Conservation (phyloP, 2,329 filamentous ascomycete species). For the Xylaria multiplex region DNA sequence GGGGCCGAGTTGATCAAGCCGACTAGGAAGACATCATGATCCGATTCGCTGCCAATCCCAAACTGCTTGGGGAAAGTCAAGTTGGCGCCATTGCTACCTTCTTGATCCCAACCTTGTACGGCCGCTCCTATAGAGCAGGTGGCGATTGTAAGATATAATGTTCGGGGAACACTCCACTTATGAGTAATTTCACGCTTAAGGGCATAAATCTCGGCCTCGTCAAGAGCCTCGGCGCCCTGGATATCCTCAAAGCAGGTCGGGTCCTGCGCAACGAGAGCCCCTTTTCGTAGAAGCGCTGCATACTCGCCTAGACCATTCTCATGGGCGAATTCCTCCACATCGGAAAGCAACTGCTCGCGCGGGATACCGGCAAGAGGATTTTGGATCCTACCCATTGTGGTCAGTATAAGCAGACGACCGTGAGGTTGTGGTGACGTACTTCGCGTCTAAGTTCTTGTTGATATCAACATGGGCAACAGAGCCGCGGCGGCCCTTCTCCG, state of each 20-base stretch:
- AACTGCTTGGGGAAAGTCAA: slow-evolving; percentile 67
- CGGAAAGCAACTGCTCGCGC: slow-evolving; percentile 61
- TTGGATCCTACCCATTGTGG: slow-evolving; percentile 50
- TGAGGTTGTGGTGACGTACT: slow-evolving; percentile 49
- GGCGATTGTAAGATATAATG: slow-evolving; percentile 72
- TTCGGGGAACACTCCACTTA: slow-evolving; percentile 72
- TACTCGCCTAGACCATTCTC: slow-evolving; percentile 67
- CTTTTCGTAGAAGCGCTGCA: slow-evolving; percentile 68
- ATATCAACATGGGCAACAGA: slow-evolving; percentile 54
- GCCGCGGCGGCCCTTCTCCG: slow-evolving; percentile 51
- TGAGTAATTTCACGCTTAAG: slow-evolving; percentile 72
- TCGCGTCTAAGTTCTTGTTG: slow-evolving; percentile 59
- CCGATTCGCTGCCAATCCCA: slow-evolving; percentile 54
- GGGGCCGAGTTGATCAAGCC: slow-evolving; percentile 66
- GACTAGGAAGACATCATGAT: slow-evolving; percentile 53
- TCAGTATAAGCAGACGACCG: slow-evolving; percentile 6
- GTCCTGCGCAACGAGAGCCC: slow-evolving; percentile 79
- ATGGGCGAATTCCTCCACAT: slow-evolving; percentile 67
- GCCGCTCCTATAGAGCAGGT: slow-evolving; percentile 76
- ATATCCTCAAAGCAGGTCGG: slow-evolving; percentile 71
- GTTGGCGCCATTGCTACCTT: slow-evolving; percentile 71
- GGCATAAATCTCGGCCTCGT: slow-evolving; percentile 66
- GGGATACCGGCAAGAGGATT: slow-evolving; percentile 62
- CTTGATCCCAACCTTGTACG: slow-evolving; percentile 75
- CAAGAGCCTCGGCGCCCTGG: slow-evolving; percentile 64